These are phyloP conservation scores for Cornus florida DNA, from an alignment of 148 eudicot genomes.

Conservation along the genomic window DNA sequence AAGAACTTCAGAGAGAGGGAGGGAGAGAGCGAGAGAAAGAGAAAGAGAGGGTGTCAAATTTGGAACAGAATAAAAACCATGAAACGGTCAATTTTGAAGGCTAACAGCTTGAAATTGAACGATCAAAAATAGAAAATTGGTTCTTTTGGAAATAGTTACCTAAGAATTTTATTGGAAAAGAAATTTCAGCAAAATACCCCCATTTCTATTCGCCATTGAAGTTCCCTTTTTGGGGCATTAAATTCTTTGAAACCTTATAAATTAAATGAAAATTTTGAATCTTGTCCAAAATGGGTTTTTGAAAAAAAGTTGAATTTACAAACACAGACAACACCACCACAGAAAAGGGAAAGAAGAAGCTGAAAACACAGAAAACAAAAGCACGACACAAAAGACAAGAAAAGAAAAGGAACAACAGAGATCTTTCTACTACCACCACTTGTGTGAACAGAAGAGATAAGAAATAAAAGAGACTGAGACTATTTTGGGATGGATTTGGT, in stretches of 20 bases:
- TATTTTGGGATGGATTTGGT: neutral
- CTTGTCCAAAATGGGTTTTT: neutral
- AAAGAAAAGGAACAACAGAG: neutral
- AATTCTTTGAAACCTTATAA: neutral
- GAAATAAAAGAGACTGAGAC: neutral
- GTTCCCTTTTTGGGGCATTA: neutral
- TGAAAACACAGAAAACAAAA: neutral
- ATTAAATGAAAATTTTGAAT: no score
- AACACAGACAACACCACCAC: neutral
- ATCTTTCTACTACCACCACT: slow-evolving; percentile 12
- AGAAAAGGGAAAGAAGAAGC: neutral
- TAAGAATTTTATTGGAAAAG: neutral
- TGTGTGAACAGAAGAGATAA: slow-evolving; percentile 1
- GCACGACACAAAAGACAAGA: neutral
- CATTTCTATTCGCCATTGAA: neutral
- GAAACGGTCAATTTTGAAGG: slow-evolving; percentile 19
- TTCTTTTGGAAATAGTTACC: slow-evolving; percentile 8
- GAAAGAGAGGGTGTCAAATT: neutral
- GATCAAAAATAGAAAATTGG: slow-evolving; percentile 17
- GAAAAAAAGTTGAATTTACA: slow-evolving; percentile 1
- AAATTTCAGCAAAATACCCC: neutral
- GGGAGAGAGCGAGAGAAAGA: neutral
- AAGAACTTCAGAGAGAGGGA: slow-evolving; percentile 5
- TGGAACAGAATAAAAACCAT: slow-evolving; percentile 1
- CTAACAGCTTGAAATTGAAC: slow-evolving; percentile 6